Evolutionary conservation across 495 filamentous ascomycete genomes (phyloP).

Genomic region (Bathelium albidoporum): DNA sequence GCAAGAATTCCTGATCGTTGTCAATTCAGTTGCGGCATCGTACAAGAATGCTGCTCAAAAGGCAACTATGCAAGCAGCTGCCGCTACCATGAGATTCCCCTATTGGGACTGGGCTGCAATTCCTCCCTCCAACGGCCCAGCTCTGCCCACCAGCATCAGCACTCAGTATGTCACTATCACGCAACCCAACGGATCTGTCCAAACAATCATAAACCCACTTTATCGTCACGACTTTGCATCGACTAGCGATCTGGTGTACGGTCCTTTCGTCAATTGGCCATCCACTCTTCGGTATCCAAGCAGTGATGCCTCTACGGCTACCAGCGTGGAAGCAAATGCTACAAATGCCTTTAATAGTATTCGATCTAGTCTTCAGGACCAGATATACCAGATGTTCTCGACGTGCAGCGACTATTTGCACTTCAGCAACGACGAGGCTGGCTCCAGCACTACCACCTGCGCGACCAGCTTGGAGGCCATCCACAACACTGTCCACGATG

Average conservation of each 20-base stretch:
- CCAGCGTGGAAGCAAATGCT: constrained; percentile 6
- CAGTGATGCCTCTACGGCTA: constrained; percentile 13
- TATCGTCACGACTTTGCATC: constrained; percentile 17
- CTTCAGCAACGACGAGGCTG: constrained; percentile 20
- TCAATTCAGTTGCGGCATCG: constrained; percentile 14
- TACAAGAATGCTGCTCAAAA: constrained; percentile 10
- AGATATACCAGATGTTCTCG: constrained; percentile 21
- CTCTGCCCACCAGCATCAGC: constrained; percentile 11
- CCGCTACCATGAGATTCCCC: constrained; percentile 15
- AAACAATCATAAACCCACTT: constrained; percentile 20
- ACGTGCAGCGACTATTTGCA: constrained; percentile 16
- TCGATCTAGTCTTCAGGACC: constrained; percentile 17
- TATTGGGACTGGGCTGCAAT: constrained; percentile 25
- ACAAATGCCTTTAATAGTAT: constrained; percentile 19
- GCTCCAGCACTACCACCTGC: constrained; percentile 16
- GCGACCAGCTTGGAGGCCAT: constrained; percentile 23
- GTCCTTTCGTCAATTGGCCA: constrained; percentile 16
- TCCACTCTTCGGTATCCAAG: constrained; percentile 20
- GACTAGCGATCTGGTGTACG: constrained; percentile 14
- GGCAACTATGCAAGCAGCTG: constrained; percentile 12
- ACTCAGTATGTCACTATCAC: constrained; percentile 11
- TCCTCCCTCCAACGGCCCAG: constrained; percentile 2
- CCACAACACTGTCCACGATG: constrained; percentile 24
- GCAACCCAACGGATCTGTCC: constrained; percentile 11
- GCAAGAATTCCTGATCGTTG: constrained; percentile 17